Evolutionary conservation across 2,329 filamentous ascomycete species (phyloP), one percentile per base, ranked within the genome.

Genomic region (Elsinoe batatas): DNA sequence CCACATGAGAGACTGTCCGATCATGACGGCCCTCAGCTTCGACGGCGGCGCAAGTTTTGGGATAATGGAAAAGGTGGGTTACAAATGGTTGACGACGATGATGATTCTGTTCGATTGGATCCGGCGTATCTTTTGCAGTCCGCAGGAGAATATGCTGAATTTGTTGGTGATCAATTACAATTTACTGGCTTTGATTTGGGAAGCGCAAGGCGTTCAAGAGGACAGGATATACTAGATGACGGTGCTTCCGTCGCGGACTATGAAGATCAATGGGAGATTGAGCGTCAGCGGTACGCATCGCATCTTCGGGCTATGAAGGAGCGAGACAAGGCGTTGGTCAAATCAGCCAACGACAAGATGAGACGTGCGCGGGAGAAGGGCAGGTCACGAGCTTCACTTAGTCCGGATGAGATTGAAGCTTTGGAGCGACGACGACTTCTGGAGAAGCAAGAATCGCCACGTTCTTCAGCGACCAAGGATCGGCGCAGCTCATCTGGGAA

Each of bases 311-410:
- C 79, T 57, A 75, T 79, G 61, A 74, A 75, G 63, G 82, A 87
- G 57, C 80, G 80, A 62, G 88, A 95, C 67, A 85, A 91, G 62
- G 78, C 79, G 60, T 71, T 95, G 63, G 82, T 93, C 60, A 84
- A 90, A 61, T 82, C 82, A 61, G 91, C 91, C 38, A 73, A 94
- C 69, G 82, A 84, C 63, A 85, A 88, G 61, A 94, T 96, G 66
- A 81, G 84, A 61, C 80, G 83, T 61, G 89, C 91, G 13, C 83
- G 88, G 67, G 81, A 81, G 60, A 82, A 82, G 64, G 90, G 90
- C 60, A 85, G 84, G 69, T 76, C 79, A 43, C 87, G 94, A 57
- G 88, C 96, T 56, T 86, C 84, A 67, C 78, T 97, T 60, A 89
- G 80, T 62, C 80, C 84, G 64, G 82, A 86, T 54, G 91, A 96